phyloP scores from a whole-genome alignment of 2,329 filamentous ascomycete genomes.

The Rhytidhysteron rufulum region DNA sequence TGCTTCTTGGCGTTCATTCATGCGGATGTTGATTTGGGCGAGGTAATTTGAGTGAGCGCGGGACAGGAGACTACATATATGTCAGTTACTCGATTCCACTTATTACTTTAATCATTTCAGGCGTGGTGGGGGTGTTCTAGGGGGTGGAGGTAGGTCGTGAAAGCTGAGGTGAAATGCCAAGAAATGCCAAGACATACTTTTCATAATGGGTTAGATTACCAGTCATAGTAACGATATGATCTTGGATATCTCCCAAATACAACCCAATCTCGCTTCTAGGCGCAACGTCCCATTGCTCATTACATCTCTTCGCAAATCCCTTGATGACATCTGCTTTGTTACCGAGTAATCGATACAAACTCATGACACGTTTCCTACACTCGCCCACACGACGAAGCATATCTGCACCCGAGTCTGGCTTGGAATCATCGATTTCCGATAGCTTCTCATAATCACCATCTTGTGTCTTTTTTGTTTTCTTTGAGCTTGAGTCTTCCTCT shows the following conservation, averaged over 20 bases:
- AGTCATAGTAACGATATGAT: constrained; percentile 99
- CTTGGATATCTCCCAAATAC: constrained; percentile 96
- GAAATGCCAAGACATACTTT: constrained; percentile 59
- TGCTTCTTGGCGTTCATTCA: constrained; percentile 96
- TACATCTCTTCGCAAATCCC: constrained; percentile 96
- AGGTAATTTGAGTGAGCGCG: constrained; percentile 95
- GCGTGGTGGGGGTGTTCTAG: no score
- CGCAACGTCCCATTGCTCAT: constrained; percentile 95
- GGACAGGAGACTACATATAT: constrained; percentile 78
- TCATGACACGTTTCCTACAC: constrained; percentile 96
- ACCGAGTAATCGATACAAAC: constrained; percentile 82
- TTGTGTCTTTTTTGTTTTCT: constrained; percentile 22
- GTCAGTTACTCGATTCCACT: no score
- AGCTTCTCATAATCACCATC: constrained; percentile 31
- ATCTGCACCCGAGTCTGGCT: constrained; percentile 56
- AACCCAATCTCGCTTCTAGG: constrained; percentile 94
- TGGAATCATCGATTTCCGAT: constrained; percentile 39
- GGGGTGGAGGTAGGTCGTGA: no score
- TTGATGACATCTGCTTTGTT: constrained; percentile 99
- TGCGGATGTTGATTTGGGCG: constrained; percentile 98
- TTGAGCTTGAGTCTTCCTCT: constrained; percentile 41
- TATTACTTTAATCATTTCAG: no score
- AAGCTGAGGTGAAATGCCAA: no score
- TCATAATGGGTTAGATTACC: constrained; percentile 94
- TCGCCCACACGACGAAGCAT: constrained; percentile 93